A percentile compares a stretch with the other conserved stretches of the same genome.
phyloP scores from a whole-genome alignment of 2,329 filamentous ascomycete species.

The Daldinia sp. region DNA sequence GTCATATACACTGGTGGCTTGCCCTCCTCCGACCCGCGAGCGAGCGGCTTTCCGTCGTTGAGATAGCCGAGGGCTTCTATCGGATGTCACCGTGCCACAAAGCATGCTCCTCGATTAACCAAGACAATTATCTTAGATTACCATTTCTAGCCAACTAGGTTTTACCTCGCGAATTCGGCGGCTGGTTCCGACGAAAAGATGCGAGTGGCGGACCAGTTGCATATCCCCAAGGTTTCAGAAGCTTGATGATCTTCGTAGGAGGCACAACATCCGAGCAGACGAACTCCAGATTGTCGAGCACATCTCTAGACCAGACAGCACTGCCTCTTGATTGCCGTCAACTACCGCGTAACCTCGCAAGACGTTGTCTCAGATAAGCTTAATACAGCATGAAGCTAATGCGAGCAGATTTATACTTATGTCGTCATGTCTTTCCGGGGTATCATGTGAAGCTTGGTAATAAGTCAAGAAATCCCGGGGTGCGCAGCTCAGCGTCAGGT shows the following conservation, averaged over 20 bases:
- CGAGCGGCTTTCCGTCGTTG: background rate
- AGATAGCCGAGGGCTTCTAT: constrained; percentile 1
- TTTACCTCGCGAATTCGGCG: background rate
- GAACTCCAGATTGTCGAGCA: constrained; percentile 16
- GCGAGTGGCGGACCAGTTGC: constrained; percentile 3
- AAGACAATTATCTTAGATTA: constrained; percentile 10
- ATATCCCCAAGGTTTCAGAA: constrained; percentile 25
- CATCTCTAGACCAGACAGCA: background rate
- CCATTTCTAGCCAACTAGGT: background rate
- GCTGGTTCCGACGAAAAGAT: constrained; percentile 21
- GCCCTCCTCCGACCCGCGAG: background rate
- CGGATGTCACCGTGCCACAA: constrained; percentile 10
- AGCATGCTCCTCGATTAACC: background rate
- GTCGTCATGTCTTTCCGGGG: background rate
- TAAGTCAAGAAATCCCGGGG: background rate
- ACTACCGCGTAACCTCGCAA: constrained; percentile 22
- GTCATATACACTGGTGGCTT: background rate
- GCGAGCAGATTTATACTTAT: background rate
- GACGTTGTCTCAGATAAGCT: constrained; percentile 33
- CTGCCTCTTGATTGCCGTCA: constrained; percentile 6
- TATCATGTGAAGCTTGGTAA: background rate
- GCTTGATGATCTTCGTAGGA: constrained; percentile 21
- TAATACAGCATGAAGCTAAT: constrained; percentile 21
- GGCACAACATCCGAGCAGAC: constrained; percentile 10
- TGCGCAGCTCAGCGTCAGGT: background rate